These are phyloP conservation scores for Quercus variabilis DNA, from an alignment of 306 rosid genomes.

Conservation along the genomic window DNA sequence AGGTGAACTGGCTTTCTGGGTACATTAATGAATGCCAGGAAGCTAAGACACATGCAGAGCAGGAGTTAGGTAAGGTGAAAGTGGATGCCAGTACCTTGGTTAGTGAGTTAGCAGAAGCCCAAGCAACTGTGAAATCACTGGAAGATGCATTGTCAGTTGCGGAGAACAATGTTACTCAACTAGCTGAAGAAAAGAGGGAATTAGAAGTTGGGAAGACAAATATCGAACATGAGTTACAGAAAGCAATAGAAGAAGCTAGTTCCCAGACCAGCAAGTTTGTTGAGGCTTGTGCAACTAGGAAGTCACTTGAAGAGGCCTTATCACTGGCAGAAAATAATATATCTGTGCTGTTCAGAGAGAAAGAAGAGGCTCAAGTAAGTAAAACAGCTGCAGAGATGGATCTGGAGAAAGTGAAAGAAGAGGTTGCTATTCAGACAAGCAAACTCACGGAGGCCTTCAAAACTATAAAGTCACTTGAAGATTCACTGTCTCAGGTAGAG, in stretches of 20 bases:
- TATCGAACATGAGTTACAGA: slow-evolving; percentile 62
- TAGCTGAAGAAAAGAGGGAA: slow-evolving; percentile 62
- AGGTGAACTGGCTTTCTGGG: slow-evolving; percentile 72
- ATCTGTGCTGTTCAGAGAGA: slow-evolving; percentile 50
- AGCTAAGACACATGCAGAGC: slow-evolving; percentile 52
- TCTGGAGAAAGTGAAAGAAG: slow-evolving; percentile 58
- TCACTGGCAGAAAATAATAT: slow-evolving; percentile 60
- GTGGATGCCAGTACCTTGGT: slow-evolving; percentile 45
- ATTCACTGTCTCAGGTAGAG: slow-evolving; percentile 51
- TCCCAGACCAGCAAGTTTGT: slow-evolving; percentile 30
- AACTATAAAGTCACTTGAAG: slow-evolving; percentile 68
- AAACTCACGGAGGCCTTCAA: slow-evolving; percentile 61
- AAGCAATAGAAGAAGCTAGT: slow-evolving; percentile 46
- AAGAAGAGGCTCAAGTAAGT: slow-evolving; percentile 59
- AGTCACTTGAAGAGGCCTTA: slow-evolving; percentile 66
- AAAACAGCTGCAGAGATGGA: slow-evolving; percentile 60
- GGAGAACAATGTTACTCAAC: slow-evolving; percentile 50
- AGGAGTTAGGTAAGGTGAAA: slow-evolving; percentile 50
- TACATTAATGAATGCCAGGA: slow-evolving; percentile 59
- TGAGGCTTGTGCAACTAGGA: slow-evolving; percentile 42
- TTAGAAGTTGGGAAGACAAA: slow-evolving; percentile 47
- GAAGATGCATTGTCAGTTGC: slow-evolving; percentile 62
- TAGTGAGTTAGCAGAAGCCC: slow-evolving; percentile 56
- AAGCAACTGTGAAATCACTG: slow-evolving; percentile 47
- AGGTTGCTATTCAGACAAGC: slow-evolving; percentile 44